These are phyloP conservation scores for Diaporthe nobilis DNA, from an alignment of 2,329 filamentous ascomycete species.

Conservation along the genomic window DNA sequence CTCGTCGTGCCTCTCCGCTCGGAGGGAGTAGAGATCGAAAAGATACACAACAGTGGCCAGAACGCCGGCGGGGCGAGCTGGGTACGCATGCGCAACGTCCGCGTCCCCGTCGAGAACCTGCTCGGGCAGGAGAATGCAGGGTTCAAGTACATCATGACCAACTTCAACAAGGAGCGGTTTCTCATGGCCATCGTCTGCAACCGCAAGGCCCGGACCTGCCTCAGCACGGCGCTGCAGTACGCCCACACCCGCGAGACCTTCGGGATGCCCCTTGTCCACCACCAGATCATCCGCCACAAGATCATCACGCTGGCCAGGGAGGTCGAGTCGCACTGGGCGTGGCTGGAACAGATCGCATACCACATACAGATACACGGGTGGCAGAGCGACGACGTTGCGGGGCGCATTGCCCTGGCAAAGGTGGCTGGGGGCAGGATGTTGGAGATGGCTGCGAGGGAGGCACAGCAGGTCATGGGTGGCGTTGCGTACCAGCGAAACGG, in stretches of 20 bases:
- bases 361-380: conserved; percentile 54
- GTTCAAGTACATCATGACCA: conserved; percentile 57
- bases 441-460: conserved; percentile 62
- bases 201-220: conserved; percentile 68
- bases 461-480: conserved; percentile 65
- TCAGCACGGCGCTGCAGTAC: conserved; percentile 64
- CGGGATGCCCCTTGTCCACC: conserved; percentile 66
- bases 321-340: conserved; percentile 70
- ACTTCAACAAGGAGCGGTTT: conserved; percentile 71
- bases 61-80: conserved; percentile 74
- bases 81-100: conserved; percentile 66
- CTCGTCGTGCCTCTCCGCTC: conserved; percentile 65
- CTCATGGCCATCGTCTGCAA: conserved; percentile 68
- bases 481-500: conserved; percentile 62
- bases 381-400: conserved; percentile 48
- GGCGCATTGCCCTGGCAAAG: conserved; percentile 52
- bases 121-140: conserved; percentile 67
- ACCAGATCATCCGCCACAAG: conserved; percentile 70
- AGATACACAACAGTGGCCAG: conserved; percentile 74
- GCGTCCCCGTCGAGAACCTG: conserved; percentile 66
- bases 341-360: conserved; percentile 70
- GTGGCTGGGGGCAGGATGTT: conserved; percentile 61
- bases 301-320: conserved; percentile 68
- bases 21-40: conserved; percentile 43
- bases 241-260: conserved; percentile 67